These are phyloP conservation scores for Monosporascus cannonballus DNA, from an alignment of 2,329 filamentous ascomycete genomes.

Conservation along the genomic window DNA sequence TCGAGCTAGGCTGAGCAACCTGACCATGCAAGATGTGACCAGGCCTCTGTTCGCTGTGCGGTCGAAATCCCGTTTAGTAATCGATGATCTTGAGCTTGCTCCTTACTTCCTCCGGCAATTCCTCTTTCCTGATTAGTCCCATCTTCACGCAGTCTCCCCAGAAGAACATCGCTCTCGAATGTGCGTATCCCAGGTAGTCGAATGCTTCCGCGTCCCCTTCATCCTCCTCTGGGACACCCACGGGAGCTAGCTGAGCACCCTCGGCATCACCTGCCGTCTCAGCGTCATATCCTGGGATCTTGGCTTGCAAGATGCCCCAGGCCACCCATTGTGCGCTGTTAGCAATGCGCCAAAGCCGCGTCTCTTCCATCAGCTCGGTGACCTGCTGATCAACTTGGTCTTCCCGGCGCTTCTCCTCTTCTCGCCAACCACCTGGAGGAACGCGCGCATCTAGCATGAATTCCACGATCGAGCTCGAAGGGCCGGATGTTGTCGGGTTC, in stretches of 20 bases:
- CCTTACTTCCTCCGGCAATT: conserved; percentile 65
- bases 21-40: too few relatives aligned
- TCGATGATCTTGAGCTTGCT: conserved; percentile 63
- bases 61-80: conserved; percentile 34
- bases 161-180: conserved; percentile 87
- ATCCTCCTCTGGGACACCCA: conserved; percentile 28
- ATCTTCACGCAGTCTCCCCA: conserved; percentile 82
- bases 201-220: conserved; percentile 61
- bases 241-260: conserved; percentile 7
- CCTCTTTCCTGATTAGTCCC: conserved; percentile 68
- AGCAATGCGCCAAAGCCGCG: conserved; percentile 76
- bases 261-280: conserved; percentile 29
- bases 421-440: conserved; percentile 48
- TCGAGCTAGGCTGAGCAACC: too few relatives aligned
- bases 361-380: conserved; percentile 67
- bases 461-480: conserved; percentile 50
- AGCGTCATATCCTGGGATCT: conserved; percentile 65
- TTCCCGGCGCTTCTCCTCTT: conserved; percentile 57
- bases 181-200: conserved; percentile 87
- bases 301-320: conserved; percentile 95
- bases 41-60: too few relatives aligned
- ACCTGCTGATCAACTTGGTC: conserved; percentile 62
- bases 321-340: conserved; percentile 90
- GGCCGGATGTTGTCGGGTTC: conserved; percentile 25
- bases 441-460: conserved; percentile 80